phyloP scores from a whole-genome alignment of 2,329 filamentous ascomycete genomes.

The Rutstroemia sp. region DNA sequence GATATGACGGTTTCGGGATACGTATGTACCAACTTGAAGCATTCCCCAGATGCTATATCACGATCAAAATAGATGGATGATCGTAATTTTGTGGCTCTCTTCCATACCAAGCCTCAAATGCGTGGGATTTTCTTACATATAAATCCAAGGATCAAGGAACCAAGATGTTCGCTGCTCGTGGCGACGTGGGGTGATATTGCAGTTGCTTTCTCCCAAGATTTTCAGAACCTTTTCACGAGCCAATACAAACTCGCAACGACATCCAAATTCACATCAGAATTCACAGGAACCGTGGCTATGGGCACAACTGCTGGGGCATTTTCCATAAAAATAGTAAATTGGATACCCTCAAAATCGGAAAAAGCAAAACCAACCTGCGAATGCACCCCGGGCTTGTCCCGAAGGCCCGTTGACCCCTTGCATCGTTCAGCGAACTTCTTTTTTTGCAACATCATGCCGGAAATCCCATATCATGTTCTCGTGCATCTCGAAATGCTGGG shows the following conservation, averaged over 20 bases:
- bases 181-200: neutral
- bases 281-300: neutral
- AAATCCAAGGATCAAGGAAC: neutral
- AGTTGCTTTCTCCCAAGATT: neutral
- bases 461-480: neutral
- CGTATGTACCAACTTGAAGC: neutral
- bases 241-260: too few species aligned
- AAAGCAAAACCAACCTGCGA: too few species aligned
- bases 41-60: neutral
- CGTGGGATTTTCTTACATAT: neutral
- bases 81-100: neutral
- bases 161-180: neutral
- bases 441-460: neutral
- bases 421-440: neutral
- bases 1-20: neutral
- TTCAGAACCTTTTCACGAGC: neutral
- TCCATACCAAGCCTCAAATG: neutral
- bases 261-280: too few species aligned
- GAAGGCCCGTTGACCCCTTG: neutral
- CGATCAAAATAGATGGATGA: constrained; percentile 1
- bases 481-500: neutral
- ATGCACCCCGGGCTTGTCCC: neutral
- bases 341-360: too few species aligned
- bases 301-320: neutral
- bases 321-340: too few species aligned